phyloP scores from a whole-genome alignment of 1,139 yeast species.

The Suhomyces bokatorum region DNA sequence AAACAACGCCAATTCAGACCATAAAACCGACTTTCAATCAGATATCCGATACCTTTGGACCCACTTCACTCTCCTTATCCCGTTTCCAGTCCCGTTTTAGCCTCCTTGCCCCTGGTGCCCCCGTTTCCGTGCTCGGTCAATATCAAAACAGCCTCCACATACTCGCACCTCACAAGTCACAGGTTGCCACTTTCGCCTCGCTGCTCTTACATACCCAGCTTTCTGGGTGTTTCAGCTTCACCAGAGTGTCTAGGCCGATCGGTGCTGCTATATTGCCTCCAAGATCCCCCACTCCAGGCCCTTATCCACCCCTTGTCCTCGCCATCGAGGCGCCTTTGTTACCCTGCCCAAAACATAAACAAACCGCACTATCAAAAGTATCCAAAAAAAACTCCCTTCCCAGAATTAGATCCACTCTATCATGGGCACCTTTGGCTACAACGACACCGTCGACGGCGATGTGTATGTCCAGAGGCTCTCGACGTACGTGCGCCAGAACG shows the following conservation, averaged over 20 bases:
- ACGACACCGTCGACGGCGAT: slow-evolving; percentile 44
- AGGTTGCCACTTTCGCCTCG: neutral
- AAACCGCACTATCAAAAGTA: slow-evolving; percentile 6
- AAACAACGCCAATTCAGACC: no score
- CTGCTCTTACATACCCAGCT: neutral
- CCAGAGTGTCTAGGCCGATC: neutral
- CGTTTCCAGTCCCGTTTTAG: no score
- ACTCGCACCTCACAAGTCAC: neutral
- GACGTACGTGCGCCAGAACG: slow-evolving; percentile 42
- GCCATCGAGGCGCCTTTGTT: neutral
- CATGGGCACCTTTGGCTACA: slow-evolving; percentile 21
- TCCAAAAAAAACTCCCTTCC: neutral
- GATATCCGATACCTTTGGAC: no score
- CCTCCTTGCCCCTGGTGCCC: no score
- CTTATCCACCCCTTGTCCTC: no score
- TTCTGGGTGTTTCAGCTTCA: neutral
- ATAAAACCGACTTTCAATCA: no score
- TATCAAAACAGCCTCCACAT: no score
- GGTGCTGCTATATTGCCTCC: no score
- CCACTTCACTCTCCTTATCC: no score
- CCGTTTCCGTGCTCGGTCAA: no score
- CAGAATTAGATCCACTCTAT: neutral
- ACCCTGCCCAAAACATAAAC: slow-evolving; percentile 9
- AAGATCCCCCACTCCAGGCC: no score
- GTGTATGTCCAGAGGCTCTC: slow-evolving; percentile 44